Percentiles rank a stretch among this genome's conserved stretches.
Conservation (phyloP, 1,284 basidiomycete genomes). For the Boletus calvinii region DNA sequence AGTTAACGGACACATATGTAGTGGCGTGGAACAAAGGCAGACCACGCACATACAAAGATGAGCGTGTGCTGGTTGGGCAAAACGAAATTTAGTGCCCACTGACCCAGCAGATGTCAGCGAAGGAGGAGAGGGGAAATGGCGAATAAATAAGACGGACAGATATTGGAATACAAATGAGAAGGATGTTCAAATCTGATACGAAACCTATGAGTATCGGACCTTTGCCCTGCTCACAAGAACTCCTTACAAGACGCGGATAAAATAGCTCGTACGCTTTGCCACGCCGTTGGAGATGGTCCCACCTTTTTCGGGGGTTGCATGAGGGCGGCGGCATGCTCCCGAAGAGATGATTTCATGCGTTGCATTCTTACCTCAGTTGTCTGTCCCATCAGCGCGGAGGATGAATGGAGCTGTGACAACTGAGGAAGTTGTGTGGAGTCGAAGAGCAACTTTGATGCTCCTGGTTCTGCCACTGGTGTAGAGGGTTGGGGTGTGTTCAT, state of each 20-base stretch:
- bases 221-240: neutral
- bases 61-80: conserved; percentile 54
- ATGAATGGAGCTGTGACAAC: neutral
- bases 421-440: conserved; percentile 7
- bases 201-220: neutral
- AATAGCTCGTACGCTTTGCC: conserved; percentile 49
- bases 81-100: conserved; percentile 76
- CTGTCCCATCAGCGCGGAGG: conserved; percentile 16
- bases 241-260: conserved; percentile 50
- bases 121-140: neutral
- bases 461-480: conserved; percentile 19
- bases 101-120: conserved; percentile 4
- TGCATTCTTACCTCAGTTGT: neutral
- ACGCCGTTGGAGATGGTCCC: conserved; percentile 42
- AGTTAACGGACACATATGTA: no score
- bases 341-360: conserved; percentile 16
- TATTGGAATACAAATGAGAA: conserved; percentile 66
- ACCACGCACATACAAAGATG: conserved; percentile 67
- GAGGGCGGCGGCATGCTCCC: conserved; percentile 20
- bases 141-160: conserved; percentile 50
- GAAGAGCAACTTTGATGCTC: conserved; percentile 5
- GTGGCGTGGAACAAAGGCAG: no score
- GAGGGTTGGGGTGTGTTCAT: no score
- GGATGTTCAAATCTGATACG: conserved; percentile 57
- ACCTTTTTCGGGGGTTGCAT: conserved; percentile 39